phyloP scores from a whole-genome alignment of 768 basidiomycete species.

The Ramaria sp. region DNA sequence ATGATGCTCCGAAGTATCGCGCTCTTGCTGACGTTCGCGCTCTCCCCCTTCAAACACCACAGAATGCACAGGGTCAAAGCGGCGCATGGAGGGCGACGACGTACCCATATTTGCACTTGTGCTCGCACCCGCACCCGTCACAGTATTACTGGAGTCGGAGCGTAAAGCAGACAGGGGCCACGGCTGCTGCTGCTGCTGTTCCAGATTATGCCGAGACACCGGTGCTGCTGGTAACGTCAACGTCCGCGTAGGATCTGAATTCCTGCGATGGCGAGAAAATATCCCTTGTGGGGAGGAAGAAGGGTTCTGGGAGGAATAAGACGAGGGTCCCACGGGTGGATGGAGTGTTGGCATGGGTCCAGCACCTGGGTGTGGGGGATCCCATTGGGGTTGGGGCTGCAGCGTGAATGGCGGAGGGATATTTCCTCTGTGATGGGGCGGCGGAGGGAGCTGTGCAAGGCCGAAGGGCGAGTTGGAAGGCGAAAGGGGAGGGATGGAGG shows the following conservation, averaged over 20 bases:
- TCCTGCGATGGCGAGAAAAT: conserved; percentile 12
- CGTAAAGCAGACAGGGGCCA: not conserved
- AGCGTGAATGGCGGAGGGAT: conserved; percentile 52
- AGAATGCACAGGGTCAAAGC: conserved; percentile 17
- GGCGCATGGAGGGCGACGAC: not conserved
- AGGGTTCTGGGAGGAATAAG: not conserved
- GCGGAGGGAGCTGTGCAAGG: not conserved
- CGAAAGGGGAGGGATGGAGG: not conserved
- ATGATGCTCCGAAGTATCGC: too few species aligned
- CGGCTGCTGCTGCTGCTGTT: not conserved
- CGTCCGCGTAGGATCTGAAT: conserved; percentile 9
- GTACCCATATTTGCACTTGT: not conserved
- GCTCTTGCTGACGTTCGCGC: not conserved
- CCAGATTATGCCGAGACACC: not conserved
- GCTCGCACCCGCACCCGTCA: not conserved
- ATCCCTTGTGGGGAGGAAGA: too few species aligned
- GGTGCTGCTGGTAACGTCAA: too few species aligned
- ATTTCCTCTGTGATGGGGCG: not conserved
- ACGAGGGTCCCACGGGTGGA: not conserved
- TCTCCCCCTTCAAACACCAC: conserved; percentile 3
- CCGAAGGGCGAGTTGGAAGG: not conserved
- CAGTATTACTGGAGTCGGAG: too few species aligned
- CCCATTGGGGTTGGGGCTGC: conserved; percentile 61
- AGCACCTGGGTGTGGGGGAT: conserved; percentile 18
- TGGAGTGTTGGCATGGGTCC: not conserved